A percentile compares a stretch with the other conserved stretches of the same genome.
These are phyloP conservation scores for Mallotus repandus DNA, from an alignment of 441 rosid genomes.

Conservation along the genomic window DNA sequence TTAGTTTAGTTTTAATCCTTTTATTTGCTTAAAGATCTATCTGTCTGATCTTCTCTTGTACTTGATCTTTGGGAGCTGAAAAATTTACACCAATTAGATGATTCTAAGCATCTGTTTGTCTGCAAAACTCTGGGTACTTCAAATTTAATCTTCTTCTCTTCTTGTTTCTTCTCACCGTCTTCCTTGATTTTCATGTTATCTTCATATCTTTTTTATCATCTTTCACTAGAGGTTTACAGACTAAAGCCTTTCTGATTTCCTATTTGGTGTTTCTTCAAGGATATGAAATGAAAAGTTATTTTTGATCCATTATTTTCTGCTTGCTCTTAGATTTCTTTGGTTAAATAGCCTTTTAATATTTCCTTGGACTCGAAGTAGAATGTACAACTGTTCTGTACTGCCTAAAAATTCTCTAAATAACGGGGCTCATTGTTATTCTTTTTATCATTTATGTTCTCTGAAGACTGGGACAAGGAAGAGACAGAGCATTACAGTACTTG, in stretches of 20 bases:
- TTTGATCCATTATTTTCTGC: neutral
- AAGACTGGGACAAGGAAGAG: slow-evolving; percentile 97
- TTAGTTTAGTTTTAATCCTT: neutral
- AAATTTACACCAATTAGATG: neutral
- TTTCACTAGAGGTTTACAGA: neutral
- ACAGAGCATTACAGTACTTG: slow-evolving; percentile 74
- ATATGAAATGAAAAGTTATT: neutral
- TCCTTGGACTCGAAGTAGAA: neutral
- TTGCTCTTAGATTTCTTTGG: neutral
- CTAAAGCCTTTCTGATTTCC: neutral
- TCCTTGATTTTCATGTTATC: neutral
- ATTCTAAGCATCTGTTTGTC: slow-evolving; percentile 2
- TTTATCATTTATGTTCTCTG: slow-evolving; percentile 19
- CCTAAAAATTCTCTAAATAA: neutral
- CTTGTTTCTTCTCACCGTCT: neutral
- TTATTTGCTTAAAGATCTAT: neutral
- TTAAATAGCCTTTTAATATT: neutral
- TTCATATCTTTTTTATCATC: neutral
- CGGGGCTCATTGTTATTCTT: slow-evolving; percentile 1
- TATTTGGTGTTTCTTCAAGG: neutral
- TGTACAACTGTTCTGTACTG: neutral
- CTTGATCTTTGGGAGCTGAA: neutral
- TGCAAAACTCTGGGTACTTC: neutral
- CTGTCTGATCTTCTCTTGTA: neutral
- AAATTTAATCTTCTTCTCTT: neutral